phyloP scores from a whole-genome alignment of 805 yeast genomes.

The Yamadazyma philogaea region DNA sequence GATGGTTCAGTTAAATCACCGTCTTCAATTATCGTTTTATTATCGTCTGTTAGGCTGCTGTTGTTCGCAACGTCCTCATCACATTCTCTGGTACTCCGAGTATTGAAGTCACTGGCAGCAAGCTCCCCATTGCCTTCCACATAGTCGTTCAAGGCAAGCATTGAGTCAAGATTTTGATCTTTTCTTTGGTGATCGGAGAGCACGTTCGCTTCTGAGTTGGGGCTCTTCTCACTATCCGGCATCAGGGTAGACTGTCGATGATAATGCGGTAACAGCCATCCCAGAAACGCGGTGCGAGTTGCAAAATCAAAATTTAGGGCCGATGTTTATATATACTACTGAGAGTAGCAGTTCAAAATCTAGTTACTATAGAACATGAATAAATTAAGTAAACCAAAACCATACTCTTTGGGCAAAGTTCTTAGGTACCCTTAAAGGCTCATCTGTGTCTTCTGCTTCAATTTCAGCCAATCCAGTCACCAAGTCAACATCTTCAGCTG shows the following conservation, averaged over 20 bases:
- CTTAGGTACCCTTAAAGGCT: constrained; percentile 36
- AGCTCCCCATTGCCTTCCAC: background rate
- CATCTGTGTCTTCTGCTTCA: constrained; percentile 48
- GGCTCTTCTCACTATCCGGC: background rate
- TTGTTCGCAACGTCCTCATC: background rate
- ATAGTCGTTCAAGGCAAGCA: constrained; percentile 4
- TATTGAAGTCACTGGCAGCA: background rate
- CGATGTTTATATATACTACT: no score
- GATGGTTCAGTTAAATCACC: background rate
- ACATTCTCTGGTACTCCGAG: background rate
- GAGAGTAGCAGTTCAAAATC: no score
- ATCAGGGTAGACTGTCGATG: no score
- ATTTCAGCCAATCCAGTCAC: constrained; percentile 56
- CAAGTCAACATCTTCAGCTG: constrained; percentile 57
- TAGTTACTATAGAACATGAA: no score
- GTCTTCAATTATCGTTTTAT: background rate
- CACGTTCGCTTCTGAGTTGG: background rate
- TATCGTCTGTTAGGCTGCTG: no score
- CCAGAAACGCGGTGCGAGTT: background rate
- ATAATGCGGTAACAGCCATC: background rate
- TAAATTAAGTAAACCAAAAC: constrained; percentile 33
- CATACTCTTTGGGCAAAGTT: constrained; percentile 43
- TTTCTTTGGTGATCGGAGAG: background rate
- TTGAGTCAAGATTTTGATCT: background rate
- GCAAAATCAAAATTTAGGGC: no score